Evolutionary conservation across 306 rosid species (phyloP), one percentile per base, ranked within the genome.

Genomic region (Hippophae gyantsensis): DNA sequence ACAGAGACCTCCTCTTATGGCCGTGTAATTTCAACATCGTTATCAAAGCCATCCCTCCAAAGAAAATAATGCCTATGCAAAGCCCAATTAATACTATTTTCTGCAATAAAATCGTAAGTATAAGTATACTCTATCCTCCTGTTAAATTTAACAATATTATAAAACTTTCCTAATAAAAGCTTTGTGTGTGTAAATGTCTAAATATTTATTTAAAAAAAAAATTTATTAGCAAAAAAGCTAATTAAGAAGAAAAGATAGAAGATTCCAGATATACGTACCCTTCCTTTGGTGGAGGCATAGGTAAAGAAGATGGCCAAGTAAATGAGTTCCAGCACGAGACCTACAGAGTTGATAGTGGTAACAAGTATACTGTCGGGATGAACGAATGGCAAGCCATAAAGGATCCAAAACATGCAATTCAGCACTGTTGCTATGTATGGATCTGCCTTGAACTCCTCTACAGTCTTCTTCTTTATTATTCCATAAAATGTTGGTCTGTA

Each of bases 401-500:
- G 71, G 8, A 73, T 0, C 95, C 99, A 86, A 70, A 84, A 40
- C 10, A 79, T 81, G 57, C 97, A 93, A 48, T 85, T 87, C 0
- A 87, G 72, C 5, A 88, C 12, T 0, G 98, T 85, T 6, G 79
- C 85, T 10, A 93, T 25, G 56, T 93, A 88, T 0, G 95, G 95
- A 77, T 88, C 93, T 10, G 97, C 79, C 74, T 69, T 85, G 81
- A 88, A 93, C n/a, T 82, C 88, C 69, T 74, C 65, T 60, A 80
- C 86, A 8, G 93, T 49, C 64, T 79, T 86, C 27, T 43, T 60
- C 69, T 77, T 84, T 1, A 52, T n/a, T 76, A 93, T 88, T 42
- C 57, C 56, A 2, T 61, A 0, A 51, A 93, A 84, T 25, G 99
- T 93, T 3, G 99, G 97, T 26, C 99, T 88, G 85, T 79, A 69